A percentile compares a stretch with the other conserved stretches of the same genome.
phyloP scores from a whole-genome alignment of 2,329 filamentous ascomycete species.

The Fusarium poae region DNA sequence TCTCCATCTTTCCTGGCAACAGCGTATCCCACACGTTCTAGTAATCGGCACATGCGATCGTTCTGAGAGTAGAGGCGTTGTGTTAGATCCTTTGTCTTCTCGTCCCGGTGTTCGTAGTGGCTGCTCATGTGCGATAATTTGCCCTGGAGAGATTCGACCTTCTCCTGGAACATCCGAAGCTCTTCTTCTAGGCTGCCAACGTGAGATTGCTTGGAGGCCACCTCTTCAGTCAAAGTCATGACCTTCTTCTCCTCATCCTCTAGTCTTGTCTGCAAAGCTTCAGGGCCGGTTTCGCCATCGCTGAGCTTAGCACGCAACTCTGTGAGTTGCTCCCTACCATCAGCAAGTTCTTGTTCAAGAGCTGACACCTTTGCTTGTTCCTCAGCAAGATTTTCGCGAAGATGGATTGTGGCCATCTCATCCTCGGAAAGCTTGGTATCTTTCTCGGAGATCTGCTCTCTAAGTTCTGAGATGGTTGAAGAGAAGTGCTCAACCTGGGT shows the following conservation, averaged over 20 bases:
- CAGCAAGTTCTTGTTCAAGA: constrained; percentile 69
- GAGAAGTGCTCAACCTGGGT: constrained; percentile 74
- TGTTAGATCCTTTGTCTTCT: constrained; percentile 84
- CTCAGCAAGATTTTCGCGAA: constrained; percentile 66
- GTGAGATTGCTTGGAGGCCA: constrained; percentile 81
- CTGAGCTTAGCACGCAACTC: constrained; percentile 78
- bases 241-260: constrained; percentile 81
- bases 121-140: constrained; percentile 64
- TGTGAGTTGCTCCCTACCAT: constrained; percentile 77
- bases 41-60: constrained; percentile 82
- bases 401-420: constrained; percentile 64
- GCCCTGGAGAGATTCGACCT: constrained; percentile 67
- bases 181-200: constrained; percentile 82
- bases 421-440: constrained; percentile 66
- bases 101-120: constrained; percentile 77
- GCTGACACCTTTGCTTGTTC: constrained; percentile 67
- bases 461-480: constrained; percentile 66
- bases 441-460: constrained; percentile 67
- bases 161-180: constrained; percentile 75
- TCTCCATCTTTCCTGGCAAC: constrained; percentile 78
- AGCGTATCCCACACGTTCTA: constrained; percentile 89
- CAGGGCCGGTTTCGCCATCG: constrained; percentile 86
- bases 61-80: constrained; percentile 86
- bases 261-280: constrained; percentile 79
- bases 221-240: constrained; percentile 74